phyloP scores from a whole-genome alignment of 1,139 yeast species.

The Yamadazyma pseudoaaseri region DNA sequence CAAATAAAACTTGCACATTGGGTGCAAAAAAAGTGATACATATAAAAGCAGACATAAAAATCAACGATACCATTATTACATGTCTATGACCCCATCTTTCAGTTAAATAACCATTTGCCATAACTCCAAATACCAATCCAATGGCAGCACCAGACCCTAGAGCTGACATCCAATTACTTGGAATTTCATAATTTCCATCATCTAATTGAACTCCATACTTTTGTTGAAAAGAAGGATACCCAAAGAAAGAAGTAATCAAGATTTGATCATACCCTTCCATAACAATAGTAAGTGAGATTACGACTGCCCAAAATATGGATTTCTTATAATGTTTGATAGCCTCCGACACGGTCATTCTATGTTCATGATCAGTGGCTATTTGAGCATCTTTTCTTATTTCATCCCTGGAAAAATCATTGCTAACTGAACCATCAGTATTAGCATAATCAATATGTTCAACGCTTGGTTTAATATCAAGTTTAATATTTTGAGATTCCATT shows the following conservation, averaged over 20 bases:
- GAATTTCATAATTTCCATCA: conserved; percentile 30
- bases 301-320: conserved; percentile 46
- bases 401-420: not conserved
- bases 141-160: conserved; percentile 32
- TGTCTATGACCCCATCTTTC: conserved; percentile 40
- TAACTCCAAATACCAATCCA: conserved; percentile 39
- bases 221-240: conserved; percentile 37
- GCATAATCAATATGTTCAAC: conserved; percentile 4
- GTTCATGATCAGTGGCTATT: conserved; percentile 19
- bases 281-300: conserved; percentile 38
- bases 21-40: conserved; percentile 45
- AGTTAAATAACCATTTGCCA: conserved; percentile 33
- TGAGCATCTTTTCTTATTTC: conserved; percentile 12
- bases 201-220: conserved; percentile 34
- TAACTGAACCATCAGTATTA: not conserved
- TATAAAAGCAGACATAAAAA: conserved; percentile 28
- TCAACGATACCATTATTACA: conserved; percentile 31
- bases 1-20: conserved; percentile 30
- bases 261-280: conserved; percentile 51
- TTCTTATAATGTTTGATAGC: conserved; percentile 20
- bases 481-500: not conserved
- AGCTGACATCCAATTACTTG: conserved; percentile 46
- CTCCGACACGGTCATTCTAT: conserved; percentile 15
- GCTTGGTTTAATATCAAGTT: conserved; percentile 2
- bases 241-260: conserved; percentile 38